Evolutionary conservation across 2,329 filamentous ascomycete genomes (phyloP).

Genomic region (Colletotrichum shisoi): DNA sequence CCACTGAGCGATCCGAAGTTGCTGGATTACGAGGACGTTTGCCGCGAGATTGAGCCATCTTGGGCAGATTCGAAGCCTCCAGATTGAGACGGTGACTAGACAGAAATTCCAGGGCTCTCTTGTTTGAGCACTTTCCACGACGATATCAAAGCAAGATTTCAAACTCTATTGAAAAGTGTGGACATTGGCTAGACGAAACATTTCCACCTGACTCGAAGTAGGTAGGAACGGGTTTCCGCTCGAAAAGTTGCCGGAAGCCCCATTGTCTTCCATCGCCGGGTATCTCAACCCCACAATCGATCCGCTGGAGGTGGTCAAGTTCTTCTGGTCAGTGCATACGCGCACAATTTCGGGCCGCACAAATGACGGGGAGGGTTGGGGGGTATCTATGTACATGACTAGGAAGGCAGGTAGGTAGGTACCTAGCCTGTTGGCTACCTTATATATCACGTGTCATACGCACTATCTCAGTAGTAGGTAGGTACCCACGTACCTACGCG

Average conservation of each 20-base stretch:
- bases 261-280: neutral
- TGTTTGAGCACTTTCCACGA: neutral
- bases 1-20: constrained; percentile 64
- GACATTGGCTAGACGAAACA: neutral
- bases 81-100: constrained; percentile 15
- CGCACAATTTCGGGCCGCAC: neutral
- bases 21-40: constrained; percentile 77
- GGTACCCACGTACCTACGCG: neutral
- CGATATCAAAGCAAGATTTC: neutral
- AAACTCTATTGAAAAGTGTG: neutral
- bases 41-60: constrained; percentile 68
- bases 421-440: neutral
- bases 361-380: neutral
- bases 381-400: no score
- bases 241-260: neutral
- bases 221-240: neutral
- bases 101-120: neutral
- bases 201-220: neutral
- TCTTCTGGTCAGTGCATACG: neutral
- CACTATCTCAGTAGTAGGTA: neutral
- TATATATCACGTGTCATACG: constrained; percentile 12
- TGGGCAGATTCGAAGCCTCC: constrained; percentile 66
- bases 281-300: neutral
- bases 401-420: no score
- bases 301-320: neutral